These are phyloP conservation scores for Asterophora lycoperdoides DNA, from an alignment of 768 basidiomycete species.

Conservation along the genomic window DNA sequence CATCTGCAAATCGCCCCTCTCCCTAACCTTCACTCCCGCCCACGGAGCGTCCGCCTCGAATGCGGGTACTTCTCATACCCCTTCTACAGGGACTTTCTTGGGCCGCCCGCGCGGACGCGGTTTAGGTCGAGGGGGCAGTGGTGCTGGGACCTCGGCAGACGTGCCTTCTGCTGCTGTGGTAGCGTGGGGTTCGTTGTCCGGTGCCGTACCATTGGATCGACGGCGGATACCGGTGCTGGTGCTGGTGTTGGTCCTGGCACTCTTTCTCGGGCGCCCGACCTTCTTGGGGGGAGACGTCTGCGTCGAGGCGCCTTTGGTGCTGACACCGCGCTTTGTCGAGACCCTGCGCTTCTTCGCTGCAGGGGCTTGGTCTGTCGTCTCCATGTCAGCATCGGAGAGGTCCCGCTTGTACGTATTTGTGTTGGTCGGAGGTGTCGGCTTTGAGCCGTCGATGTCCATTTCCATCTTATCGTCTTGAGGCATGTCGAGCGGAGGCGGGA, in stretches of 20 bases:
- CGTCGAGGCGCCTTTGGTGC: too few species aligned
- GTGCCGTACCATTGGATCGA: too few species aligned
- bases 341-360: conserved; percentile 12
- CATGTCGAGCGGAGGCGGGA: background rate
- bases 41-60: too few species aligned
- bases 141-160: too few species aligned
- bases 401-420: conserved; percentile 4
- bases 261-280: background rate
- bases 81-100: background rate
- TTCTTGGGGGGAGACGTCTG: too few species aligned
- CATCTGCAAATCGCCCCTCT: background rate
- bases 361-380: background rate
- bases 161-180: too few species aligned
- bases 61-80: too few species aligned
- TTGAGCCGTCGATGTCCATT: background rate
- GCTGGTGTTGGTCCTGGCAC: background rate
- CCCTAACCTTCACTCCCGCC: background rate
- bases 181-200: too few species aligned
- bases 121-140: background rate
- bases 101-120: conserved; percentile 2
- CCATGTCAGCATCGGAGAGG: too few species aligned
- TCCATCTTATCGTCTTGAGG: too few species aligned
- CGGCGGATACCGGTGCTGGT: background rate
- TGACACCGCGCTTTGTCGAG: background rate
- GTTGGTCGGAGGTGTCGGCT: background rate